Evolutionary conservation across 2,329 filamentous ascomycete species (phyloP), one percentile per base, ranked within the genome.

Genomic region (Whalleya microplaca): DNA sequence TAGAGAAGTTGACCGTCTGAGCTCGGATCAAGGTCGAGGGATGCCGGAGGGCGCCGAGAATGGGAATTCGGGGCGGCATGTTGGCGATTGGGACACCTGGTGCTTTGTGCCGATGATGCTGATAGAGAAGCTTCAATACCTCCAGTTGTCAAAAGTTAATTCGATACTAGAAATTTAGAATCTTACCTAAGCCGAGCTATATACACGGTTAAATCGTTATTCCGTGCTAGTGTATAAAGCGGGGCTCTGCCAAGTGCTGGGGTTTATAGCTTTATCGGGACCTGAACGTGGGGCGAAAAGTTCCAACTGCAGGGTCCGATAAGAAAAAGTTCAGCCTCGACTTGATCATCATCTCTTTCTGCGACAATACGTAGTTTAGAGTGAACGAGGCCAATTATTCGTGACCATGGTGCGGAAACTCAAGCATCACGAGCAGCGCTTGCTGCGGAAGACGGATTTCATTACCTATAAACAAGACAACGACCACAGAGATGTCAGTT

Each of bases 371-470:
- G n/a, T n/a, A n/a, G 52, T 21, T 7, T 27, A 9, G 29, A 12
- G 23, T 40, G 18, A 47, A 14, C 21, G 27, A 44, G 45, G 43
- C 21, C 21, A 45, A 48, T 42, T 42, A 50, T 21, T 41, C 37
- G 56, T 45, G 72, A 83, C 65, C 21, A 98, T 98, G 95, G 92
- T 96, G 66, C 89, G 95, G 68, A 92, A 96, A 80, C 86, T 99
- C 72, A 98, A 97, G 78, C 86, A 96, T 77, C 94, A 97, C 78
- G 95, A 99, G 86, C 87, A 95, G 73, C 96, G 95, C 83, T 89
- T 98, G 72, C 85, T 98, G 69, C 94, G 94, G 72, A 85, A 84
- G 75, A 92, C 95, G 76, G 93, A 99, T 78, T 96, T 99, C 77
- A 88, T 93, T 73, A 95, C 89, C 71, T 96, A 94, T 82, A 95